Base-by-base conservation (phyloP, 23 red algal genomes). In the Pyropia yezoensis region DNA sequence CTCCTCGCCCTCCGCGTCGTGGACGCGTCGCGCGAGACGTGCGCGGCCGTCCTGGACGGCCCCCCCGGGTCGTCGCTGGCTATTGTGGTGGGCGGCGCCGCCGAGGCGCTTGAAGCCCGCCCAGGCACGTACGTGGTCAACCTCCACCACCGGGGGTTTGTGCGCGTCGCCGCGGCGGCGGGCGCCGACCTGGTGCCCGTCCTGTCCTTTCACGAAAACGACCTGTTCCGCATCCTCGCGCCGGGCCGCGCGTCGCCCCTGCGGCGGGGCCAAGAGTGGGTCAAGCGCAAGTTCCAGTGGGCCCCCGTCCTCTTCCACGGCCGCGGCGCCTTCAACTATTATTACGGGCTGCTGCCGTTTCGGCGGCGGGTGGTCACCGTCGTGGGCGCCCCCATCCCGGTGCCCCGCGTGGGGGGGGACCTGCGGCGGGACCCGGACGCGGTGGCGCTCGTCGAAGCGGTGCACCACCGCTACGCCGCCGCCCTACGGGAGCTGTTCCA, bases 171-270 rank as follows among this genome's bases (percentile, higher is more conserved):
- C 6, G 24, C 29, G 0, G 57, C 24, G 7, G 29, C 57, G 4
- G 57, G 57, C 57, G 57, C 57, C 0, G 29, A 29, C 57, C 57
- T 61, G 57, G 57, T 61, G 11, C 57, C 57, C 11, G 57, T 61
- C 57, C 24, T 61, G 0, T 61, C 57, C 7, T 61, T 61, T 61
- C 24, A 29, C 24, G 57, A 61, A 14, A 61, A 61, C 57, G 29
- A 61, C 57, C 57, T 61, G 3, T 61, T 61, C 57, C 24, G 29
- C 24, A 61, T 29, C 24, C 24, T 61, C 11, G 57, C 24, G 57
- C 24, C 24, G 4, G 6, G 24, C 24, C 57, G 24, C 11, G 57
- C 24, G 29, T 61, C 57, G 29, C 24, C 24, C 7, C 57, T 61
- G 6, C 57, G 57, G 57, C 24, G 29, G 24, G 24, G 24, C 29